phyloP scores from a whole-genome alignment of 2,329 filamentous ascomycete species.

The Apiospora kogelbergensis region DNA sequence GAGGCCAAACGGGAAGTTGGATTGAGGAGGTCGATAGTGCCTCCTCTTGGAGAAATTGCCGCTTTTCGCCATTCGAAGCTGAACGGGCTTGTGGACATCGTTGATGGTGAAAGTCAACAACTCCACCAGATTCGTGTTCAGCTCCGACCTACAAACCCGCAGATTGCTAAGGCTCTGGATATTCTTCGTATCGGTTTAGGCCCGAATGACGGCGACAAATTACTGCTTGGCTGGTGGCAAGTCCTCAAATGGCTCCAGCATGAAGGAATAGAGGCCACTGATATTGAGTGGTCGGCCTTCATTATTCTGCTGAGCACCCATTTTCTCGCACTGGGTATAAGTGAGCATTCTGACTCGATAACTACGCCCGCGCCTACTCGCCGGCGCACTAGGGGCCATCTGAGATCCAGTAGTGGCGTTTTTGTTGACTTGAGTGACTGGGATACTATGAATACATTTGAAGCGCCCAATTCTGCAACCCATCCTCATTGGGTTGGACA shows the following conservation, averaged over 20 bases:
- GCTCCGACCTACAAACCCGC: constrained; percentile 63
- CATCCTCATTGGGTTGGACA: constrained; percentile 60
- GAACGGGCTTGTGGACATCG: constrained; percentile 63
- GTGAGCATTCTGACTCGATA: constrained; percentile 24
- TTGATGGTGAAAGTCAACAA: constrained; percentile 57
- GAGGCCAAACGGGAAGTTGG: constrained; percentile 52
- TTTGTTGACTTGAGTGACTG: constrained; percentile 38
- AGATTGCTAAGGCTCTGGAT: constrained; percentile 61
- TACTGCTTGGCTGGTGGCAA: constrained; percentile 73
- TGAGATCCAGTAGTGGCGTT: constrained; percentile 32
- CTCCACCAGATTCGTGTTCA: constrained; percentile 68
- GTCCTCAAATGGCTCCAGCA: constrained; percentile 66
- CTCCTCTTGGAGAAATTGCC: constrained; percentile 47
- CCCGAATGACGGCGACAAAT: constrained; percentile 55
- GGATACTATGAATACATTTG: constrained; percentile 46
- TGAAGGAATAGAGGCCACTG: constrained; percentile 44
- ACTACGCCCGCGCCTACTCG: constrained; percentile 19
- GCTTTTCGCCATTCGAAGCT: constrained; percentile 59
- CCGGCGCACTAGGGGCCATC: constrained; percentile 23
- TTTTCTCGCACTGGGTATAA: constrained; percentile 57
- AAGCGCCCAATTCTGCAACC: constrained; percentile 47
- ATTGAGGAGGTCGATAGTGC: constrained; percentile 45
- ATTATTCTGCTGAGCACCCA: constrained; percentile 64
- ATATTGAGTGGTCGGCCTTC: constrained; percentile 70
- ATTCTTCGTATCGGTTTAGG: constrained; percentile 65